A percentile compares a stretch with the other conserved stretches of the same genome.
Conservation (phyloP, 2,329 filamentous ascomycete genomes). For the Exophiala spinifera region DNA sequence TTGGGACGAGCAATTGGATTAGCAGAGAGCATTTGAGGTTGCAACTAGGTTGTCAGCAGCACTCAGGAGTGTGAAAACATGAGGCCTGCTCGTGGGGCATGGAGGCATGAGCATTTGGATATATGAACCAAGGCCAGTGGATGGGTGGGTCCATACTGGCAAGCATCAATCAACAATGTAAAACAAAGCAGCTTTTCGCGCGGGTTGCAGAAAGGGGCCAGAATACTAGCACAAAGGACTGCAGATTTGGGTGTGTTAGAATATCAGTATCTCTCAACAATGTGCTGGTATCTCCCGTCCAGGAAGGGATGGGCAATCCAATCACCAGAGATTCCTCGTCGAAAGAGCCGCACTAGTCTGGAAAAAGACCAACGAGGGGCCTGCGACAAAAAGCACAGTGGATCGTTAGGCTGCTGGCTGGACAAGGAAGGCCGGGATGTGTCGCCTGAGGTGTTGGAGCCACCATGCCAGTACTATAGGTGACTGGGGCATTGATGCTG, state of each 20-base stretch:
- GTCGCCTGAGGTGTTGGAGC: neutral
- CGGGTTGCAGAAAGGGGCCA: slow-evolving; percentile 10
- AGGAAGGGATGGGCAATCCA: neutral
- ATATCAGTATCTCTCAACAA: neutral
- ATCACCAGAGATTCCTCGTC: neutral
- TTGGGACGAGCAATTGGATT: too few species aligned
- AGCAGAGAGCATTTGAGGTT: too few species aligned
- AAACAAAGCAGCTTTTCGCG: slow-evolving; percentile 9
- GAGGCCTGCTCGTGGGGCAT: neutral
- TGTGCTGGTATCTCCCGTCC: neutral
- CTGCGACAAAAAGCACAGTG: neutral
- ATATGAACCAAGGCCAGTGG: slow-evolving; percentile 4
- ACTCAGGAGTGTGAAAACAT: neutral
- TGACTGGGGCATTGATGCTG: neutral
- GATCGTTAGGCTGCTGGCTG: neutral
- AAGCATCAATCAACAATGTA: neutral
- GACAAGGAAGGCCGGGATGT: neutral
- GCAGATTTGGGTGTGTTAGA: neutral
- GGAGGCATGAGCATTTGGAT: neutral
- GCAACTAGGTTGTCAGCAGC: neutral
- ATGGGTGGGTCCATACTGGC: slow-evolving; percentile 6
- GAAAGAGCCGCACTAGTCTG: neutral
- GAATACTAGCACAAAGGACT: neutral
- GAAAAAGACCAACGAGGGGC: neutral
- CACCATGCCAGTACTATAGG: neutral